Evolutionary conservation across 805 yeast species (phyloP).

Genomic region (Yamadazyma sp.): DNA sequence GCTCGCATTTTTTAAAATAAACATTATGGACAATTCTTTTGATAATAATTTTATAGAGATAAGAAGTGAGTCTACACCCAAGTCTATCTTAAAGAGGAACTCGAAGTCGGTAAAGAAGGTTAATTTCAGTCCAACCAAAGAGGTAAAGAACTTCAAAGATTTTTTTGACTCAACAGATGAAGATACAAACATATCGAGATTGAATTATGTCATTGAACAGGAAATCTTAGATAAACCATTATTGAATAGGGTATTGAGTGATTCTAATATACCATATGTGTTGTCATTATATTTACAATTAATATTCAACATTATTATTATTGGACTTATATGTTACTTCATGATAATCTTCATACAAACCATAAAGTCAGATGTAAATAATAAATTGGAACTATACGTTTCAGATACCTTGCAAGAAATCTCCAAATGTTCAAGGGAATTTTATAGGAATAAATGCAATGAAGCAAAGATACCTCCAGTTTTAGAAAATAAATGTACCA

Average conservation of each 20-base stretch:
- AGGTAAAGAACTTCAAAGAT: conserved; percentile 17
- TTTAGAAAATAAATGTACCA: conserved; percentile 61
- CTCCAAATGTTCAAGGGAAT: conserved; percentile 65
- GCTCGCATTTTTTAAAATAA: neutral
- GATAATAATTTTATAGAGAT: conserved; percentile 5
- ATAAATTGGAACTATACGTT: conserved; percentile 62
- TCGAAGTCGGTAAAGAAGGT: conserved; percentile 16
- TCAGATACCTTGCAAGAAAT: conserved; percentile 62
- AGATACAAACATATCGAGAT: neutral
- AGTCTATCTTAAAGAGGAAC: conserved; percentile 11
- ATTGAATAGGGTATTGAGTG: conserved; percentile 16
- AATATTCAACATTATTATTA: conserved; percentile 51
- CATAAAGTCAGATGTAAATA: conserved; percentile 65
- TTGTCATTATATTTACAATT: conserved; percentile 64
- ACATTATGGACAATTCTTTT: too few relatives aligned
- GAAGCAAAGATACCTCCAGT: conserved; percentile 69
- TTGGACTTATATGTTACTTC: conserved; percentile 50
- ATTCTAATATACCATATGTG: conserved; percentile 54
- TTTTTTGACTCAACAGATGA: conserved; percentile 14
- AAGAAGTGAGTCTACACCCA: conserved; percentile 15
- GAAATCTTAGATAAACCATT: conserved; percentile 2
- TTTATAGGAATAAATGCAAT: conserved; percentile 68
- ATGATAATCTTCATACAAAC: conserved; percentile 51
- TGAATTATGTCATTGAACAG: neutral
- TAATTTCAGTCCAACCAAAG: conserved; percentile 34